Evolutionary conservation across 306 rosid species (phyloP), one percentile per base, ranked within the genome.

Genomic region (Gynostemma pentaphyllum): DNA sequence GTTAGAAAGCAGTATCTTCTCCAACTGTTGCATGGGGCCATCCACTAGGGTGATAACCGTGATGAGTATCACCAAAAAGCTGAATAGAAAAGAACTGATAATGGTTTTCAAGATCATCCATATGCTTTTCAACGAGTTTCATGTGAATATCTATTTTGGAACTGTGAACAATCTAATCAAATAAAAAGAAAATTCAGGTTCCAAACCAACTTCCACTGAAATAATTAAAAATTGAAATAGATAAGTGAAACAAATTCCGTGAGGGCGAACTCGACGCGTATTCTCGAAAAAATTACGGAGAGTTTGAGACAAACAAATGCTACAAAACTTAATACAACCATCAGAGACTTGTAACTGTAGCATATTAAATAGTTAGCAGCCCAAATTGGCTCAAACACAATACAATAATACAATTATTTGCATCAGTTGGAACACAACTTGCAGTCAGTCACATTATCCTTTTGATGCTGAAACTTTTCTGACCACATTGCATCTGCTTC

Each of bases 401-500:
- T 32, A 19, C 2, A 41, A 64, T 4, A 34, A 36, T 32, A 21
- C 4, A 26, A 67, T 37, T 16, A 22, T 39, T 18, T 2, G 51
- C 15, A 24, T 50, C 61, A 26, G 39, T 36, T 18, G 59, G 27
- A 50, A 51, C 21, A 37, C 23, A 50, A 52, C 62, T 24, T 14
- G 71, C 40, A n/a, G n/a, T 45, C 27, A 52, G 59, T 82, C 82
- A 87, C 47, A 75, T 84, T 61, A 22, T 69, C 75, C 80, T 87
- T 77, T 88, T 57, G 95, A 72, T 19, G 70, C 29, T 27, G 70
- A 66, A 71, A 79, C 53, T 73, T 76, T 92, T 52, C 62, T 59
- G 63, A 70, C 68, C 22, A 82, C 9, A 62, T 79, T 77, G 46
- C 86, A 80, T 75, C 75, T 88, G 70, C 56, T 74, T 82, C 80